Conservation (phyloP, 352 stramenopile species). For the Thraustotheca clavata region DNA sequence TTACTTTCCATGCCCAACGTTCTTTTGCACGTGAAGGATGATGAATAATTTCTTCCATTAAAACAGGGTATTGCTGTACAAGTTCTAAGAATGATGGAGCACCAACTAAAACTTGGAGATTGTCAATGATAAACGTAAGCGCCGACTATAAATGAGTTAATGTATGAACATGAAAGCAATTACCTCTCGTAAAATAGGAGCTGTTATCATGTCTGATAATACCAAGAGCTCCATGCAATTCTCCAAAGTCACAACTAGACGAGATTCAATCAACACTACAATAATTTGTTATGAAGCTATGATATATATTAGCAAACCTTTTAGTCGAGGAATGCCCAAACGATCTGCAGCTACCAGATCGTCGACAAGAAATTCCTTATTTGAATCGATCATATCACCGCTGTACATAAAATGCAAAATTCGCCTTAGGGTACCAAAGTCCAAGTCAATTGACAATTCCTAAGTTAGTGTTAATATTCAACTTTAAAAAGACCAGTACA, state of each 20-base stretch:
- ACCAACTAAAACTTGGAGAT: slow-evolving; percentile 2
- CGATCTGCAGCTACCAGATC: slow-evolving; percentile 65
- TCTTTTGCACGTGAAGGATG: slow-evolving; percentile 7
- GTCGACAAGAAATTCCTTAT: too few relatives aligned
- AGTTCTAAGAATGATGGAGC: slow-evolving; percentile 13
- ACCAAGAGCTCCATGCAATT: slow-evolving; percentile 60
- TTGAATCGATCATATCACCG: slow-evolving; percentile 37
- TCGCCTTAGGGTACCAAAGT: slow-evolving; percentile 35
- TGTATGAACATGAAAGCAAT: too few relatives aligned
- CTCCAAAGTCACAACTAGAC: slow-evolving; percentile 28
- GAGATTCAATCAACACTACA: slow-evolving; percentile 38
- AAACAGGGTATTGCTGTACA: background rate
- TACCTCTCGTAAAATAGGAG: slow-evolving; percentile 44
- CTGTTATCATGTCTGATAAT: slow-evolving; percentile 48
- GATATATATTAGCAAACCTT: slow-evolving; percentile 22
- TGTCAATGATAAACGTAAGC: slow-evolving; percentile 10
- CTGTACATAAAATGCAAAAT: slow-evolving; percentile 74
- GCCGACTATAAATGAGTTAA: too few relatives aligned
- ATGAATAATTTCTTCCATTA: slow-evolving; percentile 19
- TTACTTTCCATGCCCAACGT: slow-evolving; percentile 11
- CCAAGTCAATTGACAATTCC: slow-evolving; percentile 48
- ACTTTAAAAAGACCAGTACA: slow-evolving; percentile 27
- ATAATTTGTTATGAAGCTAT: background rate
- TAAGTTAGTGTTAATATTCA: too few relatives aligned
- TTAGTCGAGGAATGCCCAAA: slow-evolving; percentile 61